Conservation (phyloP, 306 rosid species). For the Casuarina cunninghamiana region DNA sequence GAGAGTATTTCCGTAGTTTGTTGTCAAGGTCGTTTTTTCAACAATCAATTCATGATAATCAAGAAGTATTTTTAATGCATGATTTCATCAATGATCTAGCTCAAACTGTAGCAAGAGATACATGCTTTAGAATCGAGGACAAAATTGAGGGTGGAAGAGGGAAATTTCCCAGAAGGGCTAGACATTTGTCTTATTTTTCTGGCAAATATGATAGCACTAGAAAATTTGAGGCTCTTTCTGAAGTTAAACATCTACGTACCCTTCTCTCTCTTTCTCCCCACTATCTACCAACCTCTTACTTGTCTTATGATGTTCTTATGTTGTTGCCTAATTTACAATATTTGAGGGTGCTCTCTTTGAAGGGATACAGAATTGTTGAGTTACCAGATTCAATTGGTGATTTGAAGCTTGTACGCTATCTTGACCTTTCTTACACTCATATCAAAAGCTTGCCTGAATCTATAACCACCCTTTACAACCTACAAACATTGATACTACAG, state of each 20-base stretch:
- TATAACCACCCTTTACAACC: neutral
- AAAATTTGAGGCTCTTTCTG: neutral
- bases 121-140: too few species aligned
- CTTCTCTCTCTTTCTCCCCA: slow-evolving; percentile 27
- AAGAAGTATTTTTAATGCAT: neutral
- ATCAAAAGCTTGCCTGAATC: neutral
- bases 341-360: neutral
- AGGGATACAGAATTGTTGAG: neutral
- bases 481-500: neutral
- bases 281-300: slow-evolving; percentile 41
- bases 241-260: slow-evolving; percentile 59
- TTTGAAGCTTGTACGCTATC: slow-evolving; percentile 3
- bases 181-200: neutral
- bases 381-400: neutral
- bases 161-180: neutral
- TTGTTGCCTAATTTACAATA: neutral
- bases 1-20: neutral
- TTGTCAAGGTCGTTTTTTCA: neutral
- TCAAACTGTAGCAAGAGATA: neutral
- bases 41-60: neutral
- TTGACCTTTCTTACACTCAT: neutral
- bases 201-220: neutral
- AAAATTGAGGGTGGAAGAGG: neutral
- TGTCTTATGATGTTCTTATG: neutral
- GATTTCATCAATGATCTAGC: slow-evolving; percentile 19